Percentiles rank a stretch among this genome's conserved stretches.
phyloP scores from a whole-genome alignment of 768 basidiomycete species.

The Tylopilus balloui region DNA sequence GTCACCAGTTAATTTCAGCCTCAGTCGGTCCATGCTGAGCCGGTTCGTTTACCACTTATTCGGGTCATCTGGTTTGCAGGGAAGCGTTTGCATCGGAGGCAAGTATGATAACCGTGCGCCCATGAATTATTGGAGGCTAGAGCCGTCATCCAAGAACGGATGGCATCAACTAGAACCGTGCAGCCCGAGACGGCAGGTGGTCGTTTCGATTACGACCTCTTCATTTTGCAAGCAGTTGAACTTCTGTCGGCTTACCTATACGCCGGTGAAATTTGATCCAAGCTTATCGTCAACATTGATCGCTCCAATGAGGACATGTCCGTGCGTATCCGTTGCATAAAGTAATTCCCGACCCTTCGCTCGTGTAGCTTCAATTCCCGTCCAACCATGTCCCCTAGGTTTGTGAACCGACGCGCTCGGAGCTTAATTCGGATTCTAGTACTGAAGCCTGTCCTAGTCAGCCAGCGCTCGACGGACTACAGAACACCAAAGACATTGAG shows the following conservation, averaged over 20 bases:
- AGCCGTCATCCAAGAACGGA: background rate
- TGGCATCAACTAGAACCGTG: background rate
- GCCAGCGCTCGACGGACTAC: background rate
- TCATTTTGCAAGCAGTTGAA: background rate
- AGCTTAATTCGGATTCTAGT: background rate
- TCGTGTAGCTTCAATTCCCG: background rate
- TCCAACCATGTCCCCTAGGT: conserved; percentile 13
- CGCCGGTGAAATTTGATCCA: conserved; percentile 1
- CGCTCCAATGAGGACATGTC: background rate
- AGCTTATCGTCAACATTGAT: background rate
- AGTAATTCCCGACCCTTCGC: background rate
- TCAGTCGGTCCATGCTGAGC: background rate
- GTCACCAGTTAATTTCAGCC: background rate
- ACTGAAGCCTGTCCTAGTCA: conserved; percentile 3
- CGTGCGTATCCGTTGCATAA: conserved; percentile 1
- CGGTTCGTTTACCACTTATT: background rate
- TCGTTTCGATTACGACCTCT: background rate
- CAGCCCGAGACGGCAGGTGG: background rate
- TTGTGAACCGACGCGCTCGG: background rate
- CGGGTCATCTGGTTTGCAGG: background rate
- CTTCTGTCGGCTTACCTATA: background rate
- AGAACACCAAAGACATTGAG: conserved; percentile 29
- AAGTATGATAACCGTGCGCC: background rate
- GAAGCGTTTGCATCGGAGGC: background rate
- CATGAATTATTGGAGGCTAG: background rate